Base-by-base conservation (phyloP, 805 yeast genomes). In the Pichia nakasei region DNA sequence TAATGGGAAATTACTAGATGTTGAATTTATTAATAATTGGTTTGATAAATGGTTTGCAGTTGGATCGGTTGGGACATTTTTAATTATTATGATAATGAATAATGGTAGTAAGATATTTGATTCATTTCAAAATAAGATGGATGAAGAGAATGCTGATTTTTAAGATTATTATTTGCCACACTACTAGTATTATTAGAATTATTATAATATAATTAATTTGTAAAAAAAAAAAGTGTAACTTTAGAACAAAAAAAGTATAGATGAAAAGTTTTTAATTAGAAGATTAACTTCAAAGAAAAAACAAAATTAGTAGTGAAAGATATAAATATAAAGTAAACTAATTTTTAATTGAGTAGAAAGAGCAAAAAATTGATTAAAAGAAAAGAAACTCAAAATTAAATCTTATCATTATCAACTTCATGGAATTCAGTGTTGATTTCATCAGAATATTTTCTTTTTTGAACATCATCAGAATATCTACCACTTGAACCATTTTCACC, bases 41-140 rank as follows among this genome's bases (percentile, higher is more conserved):
- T 75, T 73, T 49, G 78, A 74, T 49, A 64, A 70, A 54, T 69
- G 75, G 36, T 75, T 73, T 58, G 75, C 68, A 12, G 35, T 68
- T 6, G 60, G 76, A 11, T 65, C 73, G 49, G 48, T 69, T 3
- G 47, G 56, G 1, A 67, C 76, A 13, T 37, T 49, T 8, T 26
- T 60, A 5, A 59, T 57, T 17, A 45, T 61, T 8, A 37, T 55
- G 15, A 40, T 61, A n/a, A 37, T 46, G 60, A 9, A 39, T 54
- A n/a, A 41, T 60, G 15, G 37, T 53, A 9, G 60, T 59, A 35
- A 52, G 52, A 39, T 39, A 32, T 18, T n/a, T 9, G 9, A 22
- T 22, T 7, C 9, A 7, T 22, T 22, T 22, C 26, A 22, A 22
- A 22, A 22, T 31, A 31, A 15, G 7, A 56, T 34, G 41, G 66